phyloP scores from a whole-genome alignment of 1,284 basidiomycete species.

The Rhizoctonia solani region DNA sequence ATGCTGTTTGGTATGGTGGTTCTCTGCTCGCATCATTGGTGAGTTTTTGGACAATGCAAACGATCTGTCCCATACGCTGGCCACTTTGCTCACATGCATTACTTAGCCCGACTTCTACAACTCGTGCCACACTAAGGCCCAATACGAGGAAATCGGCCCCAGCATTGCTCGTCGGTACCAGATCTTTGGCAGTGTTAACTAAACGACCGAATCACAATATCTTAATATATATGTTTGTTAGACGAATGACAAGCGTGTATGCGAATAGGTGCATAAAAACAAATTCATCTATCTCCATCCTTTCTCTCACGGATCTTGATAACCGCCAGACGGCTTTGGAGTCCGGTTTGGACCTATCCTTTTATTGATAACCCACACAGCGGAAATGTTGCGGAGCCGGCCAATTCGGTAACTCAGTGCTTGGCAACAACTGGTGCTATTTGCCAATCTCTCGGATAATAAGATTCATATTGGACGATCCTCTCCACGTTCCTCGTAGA shows the following conservation, averaged over 20 bases:
- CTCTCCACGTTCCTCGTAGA: too few relatives aligned
- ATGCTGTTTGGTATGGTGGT: slow-evolving; percentile 99
- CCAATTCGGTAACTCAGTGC: too few relatives aligned
- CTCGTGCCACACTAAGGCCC: slow-evolving; percentile 96
- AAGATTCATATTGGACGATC: too few relatives aligned
- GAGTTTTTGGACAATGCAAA: slow-evolving; percentile 45
- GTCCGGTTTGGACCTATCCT: neutral
- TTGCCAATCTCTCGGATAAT: too few relatives aligned
- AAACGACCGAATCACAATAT: slow-evolving; percentile 20
- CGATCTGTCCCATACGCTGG: slow-evolving; percentile 11
- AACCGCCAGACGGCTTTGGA: neutral
- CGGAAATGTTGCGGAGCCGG: neutral
- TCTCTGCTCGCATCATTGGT: slow-evolving; percentile 90
- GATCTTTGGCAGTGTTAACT: slow-evolving; percentile 90
- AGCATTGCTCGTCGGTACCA: slow-evolving; percentile 94
- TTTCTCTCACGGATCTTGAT: neutral
- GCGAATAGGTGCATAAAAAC: neutral
- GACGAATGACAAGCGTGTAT: neutral
- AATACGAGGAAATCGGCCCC: slow-evolving; percentile 97
- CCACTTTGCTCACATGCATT: slow-evolving; percentile 13
- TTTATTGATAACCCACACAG: neutral
- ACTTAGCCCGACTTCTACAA: slow-evolving; percentile 95
- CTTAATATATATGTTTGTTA: neutral
- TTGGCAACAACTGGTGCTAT: too few relatives aligned
- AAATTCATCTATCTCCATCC: neutral